These are phyloP conservation scores for Trichoderma afroharzianum DNA, from an alignment of 2,329 filamentous ascomycete species.

Conservation along the genomic window DNA sequence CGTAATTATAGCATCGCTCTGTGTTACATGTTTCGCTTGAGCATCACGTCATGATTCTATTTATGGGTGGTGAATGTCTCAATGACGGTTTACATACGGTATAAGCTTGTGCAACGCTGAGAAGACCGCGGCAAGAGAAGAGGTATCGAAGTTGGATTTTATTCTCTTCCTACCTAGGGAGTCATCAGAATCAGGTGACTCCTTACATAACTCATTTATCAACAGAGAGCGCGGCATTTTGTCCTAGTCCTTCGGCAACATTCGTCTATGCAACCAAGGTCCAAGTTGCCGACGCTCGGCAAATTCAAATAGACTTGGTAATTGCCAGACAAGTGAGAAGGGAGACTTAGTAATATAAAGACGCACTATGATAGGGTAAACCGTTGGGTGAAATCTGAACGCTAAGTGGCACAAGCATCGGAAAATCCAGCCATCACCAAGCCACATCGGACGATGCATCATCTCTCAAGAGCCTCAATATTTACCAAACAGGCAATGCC, in stretches of 20 bases:
- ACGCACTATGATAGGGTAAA: not conserved
- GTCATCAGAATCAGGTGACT: not conserved
- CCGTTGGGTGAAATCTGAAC: not conserved
- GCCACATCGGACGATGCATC: not conserved
- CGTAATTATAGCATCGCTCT: not conserved
- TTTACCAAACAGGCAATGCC: not conserved
- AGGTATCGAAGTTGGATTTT: not conserved
- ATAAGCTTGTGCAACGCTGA: not conserved
- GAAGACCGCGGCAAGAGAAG: not conserved
- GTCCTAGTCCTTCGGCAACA: not conserved
- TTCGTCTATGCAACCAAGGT: not conserved
- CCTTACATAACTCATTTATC: not conserved
- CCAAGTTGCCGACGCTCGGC: not conserved
- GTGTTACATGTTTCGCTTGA: not conserved
- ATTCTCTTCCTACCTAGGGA: not conserved
- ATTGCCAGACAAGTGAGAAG: not conserved
- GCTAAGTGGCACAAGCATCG: not conserved
- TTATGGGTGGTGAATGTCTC: not conserved
- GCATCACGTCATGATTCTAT: conserved; percentile 11
- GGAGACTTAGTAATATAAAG: not conserved
- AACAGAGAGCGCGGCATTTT: not conserved
- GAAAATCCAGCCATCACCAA: not conserved
- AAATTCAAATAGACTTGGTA: not conserved
- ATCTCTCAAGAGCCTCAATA: not conserved
- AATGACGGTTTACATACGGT: not conserved